Evolutionary conservation across 129 eudicot species (phyloP), one percentile per base, ranked within the genome.

Genomic region (Arctium minus): DNA sequence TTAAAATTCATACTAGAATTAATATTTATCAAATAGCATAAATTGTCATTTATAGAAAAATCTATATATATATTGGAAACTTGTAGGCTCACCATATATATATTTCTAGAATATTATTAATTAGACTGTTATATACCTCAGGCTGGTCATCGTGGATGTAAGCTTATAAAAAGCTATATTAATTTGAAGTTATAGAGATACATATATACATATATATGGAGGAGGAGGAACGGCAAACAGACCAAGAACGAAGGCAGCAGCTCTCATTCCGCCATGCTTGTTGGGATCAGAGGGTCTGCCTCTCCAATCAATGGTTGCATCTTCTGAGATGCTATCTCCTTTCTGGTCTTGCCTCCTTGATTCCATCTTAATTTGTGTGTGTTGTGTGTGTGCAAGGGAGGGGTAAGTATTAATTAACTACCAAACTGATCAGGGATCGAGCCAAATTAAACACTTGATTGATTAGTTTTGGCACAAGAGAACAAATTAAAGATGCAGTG

Each of bases 221-320:
- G 74, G 83, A 75, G 74, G 83, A 86, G 80, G 50, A 40, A 78
- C 37, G 77, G 40, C 70, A 60, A 62, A 37, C 22, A 8, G 31
- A 92, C 97, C 97, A 71, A 92, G 94, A 78, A 87, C 91, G 83
- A 90, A 92, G 73, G 89, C 74, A 80, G 97, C 94, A 84, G 97
- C 97, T 82, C 69, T 86, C 91, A 87, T 88, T 67, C 97, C 97
- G 15, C 97, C 97, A 86, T 92, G 94, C 53, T 84, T 83, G 44
- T 44, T 70, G 30, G 92, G 91, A 75, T 88, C 76, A 32, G 94
- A 90, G 71, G 97, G 91, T 88, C 88, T 87, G 73, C 97, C 97
- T 77, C 92, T 85, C 94, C 94, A 92, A 75, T 90, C 94, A 84
- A 88, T 83, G 44, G 89, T 77, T 6, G 76, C 74, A 32, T 86